Percentiles rank a stretch among this genome's conserved stretches.
These are phyloP conservation scores for Bimuria novae-zelandiae DNA, from an alignment of 2,329 filamentous ascomycete genomes.

Conservation along the genomic window DNA sequence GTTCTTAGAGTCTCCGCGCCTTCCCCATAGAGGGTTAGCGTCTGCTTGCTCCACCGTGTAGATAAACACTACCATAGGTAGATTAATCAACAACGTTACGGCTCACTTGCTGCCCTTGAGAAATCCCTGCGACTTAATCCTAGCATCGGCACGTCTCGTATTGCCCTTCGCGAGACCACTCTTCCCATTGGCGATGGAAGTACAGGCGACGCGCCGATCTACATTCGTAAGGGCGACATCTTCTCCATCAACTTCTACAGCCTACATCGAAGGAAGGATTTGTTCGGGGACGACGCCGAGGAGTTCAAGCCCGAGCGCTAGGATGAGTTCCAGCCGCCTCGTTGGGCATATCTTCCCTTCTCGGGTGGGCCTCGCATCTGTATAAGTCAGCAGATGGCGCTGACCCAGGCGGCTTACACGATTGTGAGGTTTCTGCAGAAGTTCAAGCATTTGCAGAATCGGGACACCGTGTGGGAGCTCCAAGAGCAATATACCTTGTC, in stretches of 20 bases:
- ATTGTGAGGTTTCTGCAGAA: conserved; percentile 27
- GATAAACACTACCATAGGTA: too few species aligned
- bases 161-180: conserved; percentile 31
- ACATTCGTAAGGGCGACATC: conserved; percentile 32
- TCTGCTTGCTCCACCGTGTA: too few species aligned
- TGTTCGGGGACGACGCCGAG: conserved; percentile 41
- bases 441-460: conserved; percentile 21
- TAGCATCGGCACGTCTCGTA: conserved; percentile 33
- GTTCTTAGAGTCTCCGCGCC: too few species aligned
- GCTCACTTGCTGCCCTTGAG: too few species aligned
- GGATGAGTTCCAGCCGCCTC: conserved; percentile 22
- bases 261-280: conserved; percentile 36
- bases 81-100: too few species aligned
- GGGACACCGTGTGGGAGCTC: conserved; percentile 24
- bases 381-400: conserved; percentile 34
- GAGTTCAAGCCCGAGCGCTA: conserved; percentile 41
- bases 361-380: conserved; percentile 32
- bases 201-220: conserved; percentile 29
- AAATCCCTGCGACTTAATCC: conserved; percentile 39
- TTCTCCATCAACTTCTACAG: conserved; percentile 22
- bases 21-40: too few species aligned
- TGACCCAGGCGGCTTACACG: conserved; percentile 28
- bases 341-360: conserved; percentile 38
- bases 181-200: conserved; percentile 38
- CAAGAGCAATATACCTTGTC: conserved; percentile 24